phyloP scores from a whole-genome alignment of 2,329 filamentous ascomycete species.

The Hypomyces perniciosus region DNA sequence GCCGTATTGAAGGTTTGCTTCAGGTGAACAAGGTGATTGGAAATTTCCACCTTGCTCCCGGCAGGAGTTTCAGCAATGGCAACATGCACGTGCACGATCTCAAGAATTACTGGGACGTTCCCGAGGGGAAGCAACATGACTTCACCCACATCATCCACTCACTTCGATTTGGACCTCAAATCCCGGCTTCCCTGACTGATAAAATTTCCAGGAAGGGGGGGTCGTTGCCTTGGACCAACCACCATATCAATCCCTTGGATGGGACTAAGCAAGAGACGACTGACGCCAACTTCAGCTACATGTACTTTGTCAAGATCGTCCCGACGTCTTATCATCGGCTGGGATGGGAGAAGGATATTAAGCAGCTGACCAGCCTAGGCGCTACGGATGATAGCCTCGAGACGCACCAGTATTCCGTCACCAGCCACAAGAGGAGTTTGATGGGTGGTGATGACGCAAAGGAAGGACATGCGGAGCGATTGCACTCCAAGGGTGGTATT shows the following conservation, averaged over 20 bases:
- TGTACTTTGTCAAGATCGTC: conserved; percentile 99
- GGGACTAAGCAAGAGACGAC: conserved; percentile 67
- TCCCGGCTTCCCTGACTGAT: conserved; percentile 64
- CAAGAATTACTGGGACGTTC: conserved; percentile 83
- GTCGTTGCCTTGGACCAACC: conserved; percentile 68
- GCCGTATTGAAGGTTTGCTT: conserved; percentile 84
- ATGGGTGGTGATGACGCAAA: conserved; percentile 75
- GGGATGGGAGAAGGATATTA: conserved; percentile 66
- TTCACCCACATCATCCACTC: conserved; percentile 87
- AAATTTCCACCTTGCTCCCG: conserved; percentile 97
- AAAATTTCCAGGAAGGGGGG: conserved; percentile 45
- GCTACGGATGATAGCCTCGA: conserved; percentile 75
- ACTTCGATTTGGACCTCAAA: conserved; percentile 85
- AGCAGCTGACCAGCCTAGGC: conserved; percentile 23
- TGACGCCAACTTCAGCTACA: conserved; percentile 87
- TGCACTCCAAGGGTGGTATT: conserved; percentile 87
- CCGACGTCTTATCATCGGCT: conserved; percentile 91
- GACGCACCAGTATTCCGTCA: conserved; percentile 97
- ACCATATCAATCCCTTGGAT: conserved; percentile 90
- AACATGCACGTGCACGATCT: conserved; percentile 98
- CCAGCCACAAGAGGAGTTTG: conserved; percentile 88
- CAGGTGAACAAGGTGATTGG: conserved; percentile 98
- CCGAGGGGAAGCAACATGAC: conserved; percentile 65
- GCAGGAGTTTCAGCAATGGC: conserved; percentile 90
- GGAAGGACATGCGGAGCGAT: conserved; percentile 85